Percentiles rank a stretch among this genome's conserved stretches.
These are phyloP conservation scores for Leishmania major DNA, from an alignment of 208 protist genomes.

Conservation along the genomic window DNA sequence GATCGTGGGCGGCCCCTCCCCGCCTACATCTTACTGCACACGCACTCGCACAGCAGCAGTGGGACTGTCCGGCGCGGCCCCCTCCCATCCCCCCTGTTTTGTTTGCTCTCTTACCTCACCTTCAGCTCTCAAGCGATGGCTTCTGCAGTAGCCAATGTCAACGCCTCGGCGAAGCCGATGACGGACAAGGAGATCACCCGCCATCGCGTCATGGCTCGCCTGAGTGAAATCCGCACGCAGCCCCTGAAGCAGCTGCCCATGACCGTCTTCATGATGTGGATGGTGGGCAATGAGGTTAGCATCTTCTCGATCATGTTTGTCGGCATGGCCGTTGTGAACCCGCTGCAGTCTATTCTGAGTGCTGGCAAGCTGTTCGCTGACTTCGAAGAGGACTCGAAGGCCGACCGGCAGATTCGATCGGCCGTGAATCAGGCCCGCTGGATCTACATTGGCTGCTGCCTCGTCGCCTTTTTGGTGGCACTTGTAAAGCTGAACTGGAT, in stretches of 20 bases:
- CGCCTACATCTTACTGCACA: background rate
- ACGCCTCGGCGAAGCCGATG: conserved; percentile 22
- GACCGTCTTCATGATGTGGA: conserved; percentile 89
- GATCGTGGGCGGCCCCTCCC: background rate
- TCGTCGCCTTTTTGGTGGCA: conserved; percentile 69
- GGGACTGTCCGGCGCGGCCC: background rate
- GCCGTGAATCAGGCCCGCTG: conserved; percentile 62
- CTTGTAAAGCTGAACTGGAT: conserved; percentile 88
- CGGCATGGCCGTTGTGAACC: conserved; percentile 84
- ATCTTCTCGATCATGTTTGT: conserved; percentile 93
- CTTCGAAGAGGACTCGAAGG: conserved; percentile 70
- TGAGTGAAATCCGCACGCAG: conserved; percentile 76
- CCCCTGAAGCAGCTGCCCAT: conserved; percentile 86
- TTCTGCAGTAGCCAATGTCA: conserved; percentile 3
- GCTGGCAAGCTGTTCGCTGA: conserved; percentile 53
- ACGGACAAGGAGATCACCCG: conserved; percentile 63
- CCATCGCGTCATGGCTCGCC: conserved; percentile 47
- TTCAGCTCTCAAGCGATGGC: conserved; percentile 12
- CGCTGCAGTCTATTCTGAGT: conserved; percentile 64
- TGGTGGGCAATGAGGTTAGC: conserved; percentile 88
- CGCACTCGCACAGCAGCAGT: background rate
- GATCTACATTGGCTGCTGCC: conserved; percentile 82
- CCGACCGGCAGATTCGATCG: conserved; percentile 54
- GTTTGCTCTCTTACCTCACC: background rate
- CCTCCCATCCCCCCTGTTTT: background rate